Percentiles rank a stretch among this genome's conserved stretches.
These are phyloP conservation scores for Ailanthus altissimus DNA, from an alignment of 345 rosid species.

Conservation along the genomic window DNA sequence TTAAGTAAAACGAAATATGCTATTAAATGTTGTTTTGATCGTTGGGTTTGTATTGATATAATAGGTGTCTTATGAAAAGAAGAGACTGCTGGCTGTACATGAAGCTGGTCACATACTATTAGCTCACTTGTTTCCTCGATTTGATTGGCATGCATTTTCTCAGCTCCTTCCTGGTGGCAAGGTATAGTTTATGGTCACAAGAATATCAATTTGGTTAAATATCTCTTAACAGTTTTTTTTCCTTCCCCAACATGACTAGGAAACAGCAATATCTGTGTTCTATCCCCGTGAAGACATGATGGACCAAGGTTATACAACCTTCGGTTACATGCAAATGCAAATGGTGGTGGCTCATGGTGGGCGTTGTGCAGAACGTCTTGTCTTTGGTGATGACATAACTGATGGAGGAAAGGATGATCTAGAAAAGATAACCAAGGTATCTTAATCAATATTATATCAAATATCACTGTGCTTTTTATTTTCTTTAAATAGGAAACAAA, in stretches of 20 bases:
- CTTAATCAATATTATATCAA: neutral
- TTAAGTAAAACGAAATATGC: constrained; percentile 14
- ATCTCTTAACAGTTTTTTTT: neutral
- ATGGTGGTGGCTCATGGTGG: constrained; percentile 99
- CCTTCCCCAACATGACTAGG: constrained; percentile 42
- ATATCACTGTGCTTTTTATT: neutral
- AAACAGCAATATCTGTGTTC: constrained; percentile 93
- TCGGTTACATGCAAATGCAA: constrained; percentile 99
- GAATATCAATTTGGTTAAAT: constrained; percentile 8
- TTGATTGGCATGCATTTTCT: constrained; percentile 99
- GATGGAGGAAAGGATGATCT: constrained; percentile 97
- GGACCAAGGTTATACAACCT: constrained; percentile 93
- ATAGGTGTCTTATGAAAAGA: constrained; percentile 84
- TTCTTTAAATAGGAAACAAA: no score
- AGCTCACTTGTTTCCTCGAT: constrained; percentile 95
- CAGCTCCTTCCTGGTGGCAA: constrained; percentile 99
- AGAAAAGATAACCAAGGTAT: constrained; percentile 88
- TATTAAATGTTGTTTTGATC: constrained; percentile 20
- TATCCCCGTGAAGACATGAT: constrained; percentile 95
- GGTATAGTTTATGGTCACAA: constrained; percentile 39
- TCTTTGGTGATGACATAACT: constrained; percentile 82
- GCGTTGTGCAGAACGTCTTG: constrained; percentile 83
- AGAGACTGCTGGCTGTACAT: constrained; percentile 87
- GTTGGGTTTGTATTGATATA: constrained; percentile 20
- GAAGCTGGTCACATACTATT: constrained; percentile 94